phyloP scores from a whole-genome alignment of 75 land plant species.

The Sequoia sempervirens region DNA sequence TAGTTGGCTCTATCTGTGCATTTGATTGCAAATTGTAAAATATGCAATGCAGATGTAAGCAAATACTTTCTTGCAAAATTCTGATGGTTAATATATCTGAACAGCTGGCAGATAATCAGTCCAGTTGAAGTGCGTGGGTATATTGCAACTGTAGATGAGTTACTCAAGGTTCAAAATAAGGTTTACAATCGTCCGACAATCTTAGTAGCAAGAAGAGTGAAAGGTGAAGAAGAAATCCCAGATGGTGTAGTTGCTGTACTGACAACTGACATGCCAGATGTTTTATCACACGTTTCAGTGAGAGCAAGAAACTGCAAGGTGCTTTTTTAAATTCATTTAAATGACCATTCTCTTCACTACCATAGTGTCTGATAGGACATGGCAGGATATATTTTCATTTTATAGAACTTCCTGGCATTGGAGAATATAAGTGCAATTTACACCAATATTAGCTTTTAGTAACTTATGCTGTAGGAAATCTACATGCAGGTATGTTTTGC shows the following conservation, averaged over 20 bases:
- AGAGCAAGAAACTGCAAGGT: conserved; percentile 53
- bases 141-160: conserved; percentile 37
- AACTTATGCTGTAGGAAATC: neutral
- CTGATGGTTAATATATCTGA: neutral
- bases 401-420: neutral
- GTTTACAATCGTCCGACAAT: conserved; percentile 50
- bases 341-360: neutral
- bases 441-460: neutral
- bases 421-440: neutral
- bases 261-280: conserved; percentile 74
- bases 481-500: conserved; percentile 45
- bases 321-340: neutral
- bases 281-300: conserved; percentile 59
- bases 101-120: conserved; percentile 81
- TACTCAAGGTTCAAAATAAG: conserved; percentile 46
- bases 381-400: neutral
- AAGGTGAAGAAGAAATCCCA: conserved; percentile 74
- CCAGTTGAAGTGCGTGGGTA: conserved; percentile 55
- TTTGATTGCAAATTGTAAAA: neutral
- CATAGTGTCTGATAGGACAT: neutral
- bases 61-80: neutral
- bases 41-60: neutral
- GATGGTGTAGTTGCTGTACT: conserved; percentile 63
- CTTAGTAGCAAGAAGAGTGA: conserved; percentile 49
- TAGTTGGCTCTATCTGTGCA: neutral